Percentiles rank a stretch among this genome's conserved stretches.
Conservation (phyloP, 2,329 filamentous ascomycete species). For the Peltaster fructicola region DNA sequence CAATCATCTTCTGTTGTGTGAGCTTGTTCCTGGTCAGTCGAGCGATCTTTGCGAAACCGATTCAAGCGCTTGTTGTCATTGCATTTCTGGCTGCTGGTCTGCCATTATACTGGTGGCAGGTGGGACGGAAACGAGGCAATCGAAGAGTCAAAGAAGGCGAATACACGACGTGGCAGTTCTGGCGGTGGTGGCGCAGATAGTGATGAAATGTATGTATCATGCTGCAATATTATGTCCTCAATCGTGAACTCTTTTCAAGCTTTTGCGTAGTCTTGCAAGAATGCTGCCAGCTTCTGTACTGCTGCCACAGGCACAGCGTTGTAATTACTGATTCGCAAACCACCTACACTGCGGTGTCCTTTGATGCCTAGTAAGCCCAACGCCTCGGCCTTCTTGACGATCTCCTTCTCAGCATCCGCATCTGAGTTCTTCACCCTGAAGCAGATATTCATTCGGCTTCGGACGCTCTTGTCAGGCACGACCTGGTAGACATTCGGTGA, state of each 20-base stretch:
- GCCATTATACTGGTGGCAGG: conserved; percentile 76
- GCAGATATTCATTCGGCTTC: conserved; percentile 90
- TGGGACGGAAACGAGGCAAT: conserved; percentile 38
- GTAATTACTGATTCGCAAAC: conserved; percentile 77
- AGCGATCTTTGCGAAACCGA: conserved; percentile 74
- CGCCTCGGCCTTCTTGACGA: conserved; percentile 54
- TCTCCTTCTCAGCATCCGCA: conserved; percentile 54
- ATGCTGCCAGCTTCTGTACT: conserved; percentile 48
- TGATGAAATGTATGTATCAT: too few species aligned
- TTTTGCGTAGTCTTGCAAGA: conserved; percentile 47
- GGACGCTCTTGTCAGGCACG: conserved; percentile 55
- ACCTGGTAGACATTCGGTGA: conserved; percentile 58
- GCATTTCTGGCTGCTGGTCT: conserved; percentile 70
- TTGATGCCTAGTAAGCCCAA: conserved; percentile 62
- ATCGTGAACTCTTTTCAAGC: too few species aligned
- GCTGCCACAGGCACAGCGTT: conserved; percentile 59
- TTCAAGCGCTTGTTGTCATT: conserved; percentile 78
- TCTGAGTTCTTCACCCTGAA: conserved; percentile 56
- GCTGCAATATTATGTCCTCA: too few species aligned
- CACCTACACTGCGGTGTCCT: conserved; percentile 73
- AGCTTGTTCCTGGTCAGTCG: conserved; percentile 79
- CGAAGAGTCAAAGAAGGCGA: conserved; percentile 12
- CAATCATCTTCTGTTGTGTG: conserved; percentile 96
- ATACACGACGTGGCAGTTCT: conserved; percentile 25
- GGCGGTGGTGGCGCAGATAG: conserved; percentile 23